Conservation (phyloP, 2,329 filamentous ascomycete genomes). For the Didymella glomerata region DNA sequence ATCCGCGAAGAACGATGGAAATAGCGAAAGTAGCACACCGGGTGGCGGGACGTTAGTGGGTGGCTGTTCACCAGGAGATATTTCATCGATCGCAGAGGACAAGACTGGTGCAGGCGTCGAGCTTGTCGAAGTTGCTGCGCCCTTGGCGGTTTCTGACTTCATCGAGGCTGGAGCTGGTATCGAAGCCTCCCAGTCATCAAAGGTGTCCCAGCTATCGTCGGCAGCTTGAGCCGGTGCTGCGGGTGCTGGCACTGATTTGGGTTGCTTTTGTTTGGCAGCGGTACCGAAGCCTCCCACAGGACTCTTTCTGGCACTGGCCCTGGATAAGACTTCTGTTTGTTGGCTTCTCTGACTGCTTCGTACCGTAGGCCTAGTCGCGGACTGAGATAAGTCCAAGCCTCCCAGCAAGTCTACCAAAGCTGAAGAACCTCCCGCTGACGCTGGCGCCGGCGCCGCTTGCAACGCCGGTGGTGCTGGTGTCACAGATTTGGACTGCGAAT, state of each 20-base stretch:
- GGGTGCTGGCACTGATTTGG: conserved; percentile 10
- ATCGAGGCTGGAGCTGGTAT: conserved; percentile 31
- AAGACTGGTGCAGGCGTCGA: conserved; percentile 31
- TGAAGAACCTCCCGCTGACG: conserved; percentile 3
- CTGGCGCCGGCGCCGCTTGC: neutral
- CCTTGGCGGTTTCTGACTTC: conserved; percentile 9
- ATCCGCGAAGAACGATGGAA: conserved; percentile 74
- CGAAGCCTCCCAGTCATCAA: conserved; percentile 54
- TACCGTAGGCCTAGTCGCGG: conserved; percentile 17
- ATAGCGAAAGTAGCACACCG: conserved; percentile 78
- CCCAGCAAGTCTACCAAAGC: conserved; percentile 41
- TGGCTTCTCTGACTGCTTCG: neutral
- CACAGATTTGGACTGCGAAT: conserved; percentile 22
- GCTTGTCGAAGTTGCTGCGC: neutral
- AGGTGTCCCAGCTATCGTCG: conserved; percentile 58
- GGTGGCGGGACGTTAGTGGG: conserved; percentile 91
- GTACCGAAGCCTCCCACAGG: conserved; percentile 28
- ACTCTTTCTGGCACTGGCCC: conserved; percentile 21
- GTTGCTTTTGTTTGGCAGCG: conserved; percentile 17
- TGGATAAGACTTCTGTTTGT: neutral
- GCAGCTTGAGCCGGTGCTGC: conserved; percentile 16
- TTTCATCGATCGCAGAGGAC: conserved; percentile 32
- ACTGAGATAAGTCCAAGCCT: conserved; percentile 36
- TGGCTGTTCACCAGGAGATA: conserved; percentile 56
- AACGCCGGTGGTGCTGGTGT: conserved; percentile 9